These are phyloP conservation scores for Penicillium sp. DNA, from an alignment of 2,329 filamentous ascomycete genomes.

Conservation along the genomic window DNA sequence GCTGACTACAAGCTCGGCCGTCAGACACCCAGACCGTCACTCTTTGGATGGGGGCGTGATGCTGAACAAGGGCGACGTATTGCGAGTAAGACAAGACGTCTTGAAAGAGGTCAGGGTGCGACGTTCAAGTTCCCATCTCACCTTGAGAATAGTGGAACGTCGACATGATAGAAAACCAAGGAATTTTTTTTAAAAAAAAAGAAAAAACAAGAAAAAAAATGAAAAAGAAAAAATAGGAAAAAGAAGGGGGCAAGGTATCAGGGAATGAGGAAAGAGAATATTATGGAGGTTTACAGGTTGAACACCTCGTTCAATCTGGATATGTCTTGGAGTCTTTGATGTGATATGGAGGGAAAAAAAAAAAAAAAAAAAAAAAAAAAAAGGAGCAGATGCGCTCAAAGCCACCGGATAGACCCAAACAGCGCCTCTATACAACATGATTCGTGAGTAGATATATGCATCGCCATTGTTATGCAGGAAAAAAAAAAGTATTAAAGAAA, in stretches of 20 bases:
- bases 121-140: not conserved
- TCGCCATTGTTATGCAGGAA: constrained; percentile 14
- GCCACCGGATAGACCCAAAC: constrained; percentile 3
- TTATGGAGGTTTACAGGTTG: not conserved
- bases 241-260: too few species aligned
- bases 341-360: too few species aligned
- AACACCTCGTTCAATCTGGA: not conserved
- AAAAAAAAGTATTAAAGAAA: not conserved
- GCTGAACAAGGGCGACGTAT: not conserved
- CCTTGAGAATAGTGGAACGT: not conserved
- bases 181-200: too few species aligned
- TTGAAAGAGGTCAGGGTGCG: not conserved
- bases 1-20: not conserved
- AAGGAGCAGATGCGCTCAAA: not conserved
- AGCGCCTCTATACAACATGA: constrained; percentile 24
- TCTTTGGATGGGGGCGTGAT: too few species aligned
- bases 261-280: not conserved
- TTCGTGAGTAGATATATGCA: constrained; percentile 18
- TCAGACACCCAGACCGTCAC: not conserved
- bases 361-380: too few species aligned
- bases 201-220: not conserved
- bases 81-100: not conserved
- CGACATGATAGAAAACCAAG: not conserved
- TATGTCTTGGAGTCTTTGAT: not conserved
- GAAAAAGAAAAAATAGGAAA: too few species aligned